phyloP scores from a whole-genome alignment of 2,329 filamentous ascomycete genomes.

The Aureobasidium sp. region DNA sequence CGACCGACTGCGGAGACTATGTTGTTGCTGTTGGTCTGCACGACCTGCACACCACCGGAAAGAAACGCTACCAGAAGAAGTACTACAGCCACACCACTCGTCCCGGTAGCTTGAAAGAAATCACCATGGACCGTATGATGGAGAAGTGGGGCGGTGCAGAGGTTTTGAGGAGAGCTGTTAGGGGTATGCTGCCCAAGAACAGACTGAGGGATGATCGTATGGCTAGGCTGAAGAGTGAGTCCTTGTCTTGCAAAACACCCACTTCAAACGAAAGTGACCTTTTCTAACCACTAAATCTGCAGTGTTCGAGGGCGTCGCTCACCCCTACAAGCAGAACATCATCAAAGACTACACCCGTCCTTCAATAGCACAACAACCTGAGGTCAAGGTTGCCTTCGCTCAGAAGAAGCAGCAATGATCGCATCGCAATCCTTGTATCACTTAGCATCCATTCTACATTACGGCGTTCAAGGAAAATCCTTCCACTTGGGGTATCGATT shows the following conservation, averaged over 20 bases:
- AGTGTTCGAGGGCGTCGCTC: slow-evolving; percentile 85
- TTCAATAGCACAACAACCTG: slow-evolving; percentile 10
- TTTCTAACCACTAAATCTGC: slow-evolving; percentile 6
- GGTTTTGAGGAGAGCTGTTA: slow-evolving; percentile 82
- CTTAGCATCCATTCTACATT: background rate
- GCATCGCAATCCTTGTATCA: background rate
- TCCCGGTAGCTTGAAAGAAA: slow-evolving; percentile 74
- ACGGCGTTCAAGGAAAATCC: slow-evolving; percentile 14
- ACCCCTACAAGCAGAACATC: slow-evolving; percentile 88
- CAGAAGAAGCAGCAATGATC: slow-evolving; percentile 4
- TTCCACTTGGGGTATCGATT: slow-evolving; percentile 2
- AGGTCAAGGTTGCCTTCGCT: slow-evolving; percentile 11
- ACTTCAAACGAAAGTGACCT: background rate
- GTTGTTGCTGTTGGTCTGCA: slow-evolving; percentile 89
- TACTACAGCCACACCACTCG: slow-evolving; percentile 94
- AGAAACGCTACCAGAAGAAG: slow-evolving; percentile 86
- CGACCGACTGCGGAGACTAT: slow-evolving; percentile 98
- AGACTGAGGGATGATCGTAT: slow-evolving; percentile 78
- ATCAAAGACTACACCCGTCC: slow-evolving; percentile 39
- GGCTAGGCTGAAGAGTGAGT: slow-evolving; percentile 69
- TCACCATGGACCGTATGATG: slow-evolving; percentile 94
- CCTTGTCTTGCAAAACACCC: background rate
- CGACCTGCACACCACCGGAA: slow-evolving; percentile 78
- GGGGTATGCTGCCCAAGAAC: slow-evolving; percentile 98
- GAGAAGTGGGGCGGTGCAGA: slow-evolving; percentile 89